Evolutionary conservation across 2,329 filamentous ascomycete species (phyloP).

Genomic region (Calonectria leucothoes): DNA sequence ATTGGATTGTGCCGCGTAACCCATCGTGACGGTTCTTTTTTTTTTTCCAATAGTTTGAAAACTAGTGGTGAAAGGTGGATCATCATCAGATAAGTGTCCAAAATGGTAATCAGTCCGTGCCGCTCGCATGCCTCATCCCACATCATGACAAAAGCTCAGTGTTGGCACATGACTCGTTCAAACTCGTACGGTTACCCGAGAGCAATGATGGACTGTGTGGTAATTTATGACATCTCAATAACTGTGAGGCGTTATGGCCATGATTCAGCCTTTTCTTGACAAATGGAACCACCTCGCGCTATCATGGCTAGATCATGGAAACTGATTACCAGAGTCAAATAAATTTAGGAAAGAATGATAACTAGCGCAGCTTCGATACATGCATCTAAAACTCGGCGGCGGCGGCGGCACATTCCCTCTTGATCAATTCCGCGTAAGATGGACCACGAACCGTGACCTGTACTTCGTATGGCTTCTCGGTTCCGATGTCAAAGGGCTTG

Average conservation of each 20-base stretch:
- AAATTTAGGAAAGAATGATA: neutral
- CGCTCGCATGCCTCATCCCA: neutral
- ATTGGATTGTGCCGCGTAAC: neutral
- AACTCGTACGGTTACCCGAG: neutral
- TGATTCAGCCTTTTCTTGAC: neutral
- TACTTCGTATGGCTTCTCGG: neutral
- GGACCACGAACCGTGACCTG: neutral
- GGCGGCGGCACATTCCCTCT: neutral
- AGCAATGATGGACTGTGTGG: too few relatives aligned
- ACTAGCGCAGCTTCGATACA: neutral
- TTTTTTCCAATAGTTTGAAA: neutral
- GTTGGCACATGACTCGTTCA: neutral
- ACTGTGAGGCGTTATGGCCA: neutral
- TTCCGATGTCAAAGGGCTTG: neutral
- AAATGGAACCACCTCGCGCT: too few relatives aligned
- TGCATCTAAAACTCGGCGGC: neutral
- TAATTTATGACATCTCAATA: too few relatives aligned
- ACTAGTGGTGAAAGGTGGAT: neutral
- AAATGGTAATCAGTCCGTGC: neutral
- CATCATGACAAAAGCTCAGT: neutral
- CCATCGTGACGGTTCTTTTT: neutral
- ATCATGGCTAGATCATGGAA: too few relatives aligned
- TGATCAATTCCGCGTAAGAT: neutral
- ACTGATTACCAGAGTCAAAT: too few relatives aligned
- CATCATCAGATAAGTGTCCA: neutral